These are phyloP conservation scores for Cystofilobasidium ferigula DNA, from an alignment of 768 basidiomycete species.

Conservation along the genomic window DNA sequence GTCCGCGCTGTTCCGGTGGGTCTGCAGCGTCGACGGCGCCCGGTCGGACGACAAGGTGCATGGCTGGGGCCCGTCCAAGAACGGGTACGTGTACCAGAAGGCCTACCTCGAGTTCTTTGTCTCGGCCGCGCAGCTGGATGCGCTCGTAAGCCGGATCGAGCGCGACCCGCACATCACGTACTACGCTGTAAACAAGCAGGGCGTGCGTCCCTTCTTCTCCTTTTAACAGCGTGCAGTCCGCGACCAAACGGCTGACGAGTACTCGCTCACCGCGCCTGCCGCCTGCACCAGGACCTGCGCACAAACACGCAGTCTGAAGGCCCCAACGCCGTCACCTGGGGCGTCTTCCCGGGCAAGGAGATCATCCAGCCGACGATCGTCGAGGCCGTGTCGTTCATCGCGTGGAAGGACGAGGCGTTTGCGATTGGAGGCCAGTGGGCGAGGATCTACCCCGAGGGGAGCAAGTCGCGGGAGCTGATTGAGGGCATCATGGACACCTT, in stretches of 20 bases:
- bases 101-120: constrained; percentile 96
- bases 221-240: too few species aligned
- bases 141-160: constrained; percentile 70
- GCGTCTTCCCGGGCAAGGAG: constrained; percentile 94
- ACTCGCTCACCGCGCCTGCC: too few species aligned
- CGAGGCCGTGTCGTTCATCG: constrained; percentile 48
- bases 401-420: constrained; percentile 72
- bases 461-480: constrained; percentile 64
- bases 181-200: constrained; percentile 91
- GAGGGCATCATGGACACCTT: constrained; percentile 64
- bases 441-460: constrained; percentile 64
- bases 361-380: constrained; percentile 93
- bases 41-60: constrained; percentile 70
- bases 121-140: constrained; percentile 55
- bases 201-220: constrained; percentile 34
- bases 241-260: too few species aligned
- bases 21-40: constrained; percentile 58
- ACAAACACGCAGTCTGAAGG: constrained; percentile 93
- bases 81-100: constrained; percentile 94
- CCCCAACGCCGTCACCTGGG: constrained; percentile 98
- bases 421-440: constrained; percentile 90
- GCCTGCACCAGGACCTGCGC: constrained; percentile 50
- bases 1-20: background rate
- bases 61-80: constrained; percentile 79
- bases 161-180: constrained; percentile 82